Base-by-base conservation (phyloP, 2,329 filamentous ascomycete genomes). In the Fusarium chaquense region DNA sequence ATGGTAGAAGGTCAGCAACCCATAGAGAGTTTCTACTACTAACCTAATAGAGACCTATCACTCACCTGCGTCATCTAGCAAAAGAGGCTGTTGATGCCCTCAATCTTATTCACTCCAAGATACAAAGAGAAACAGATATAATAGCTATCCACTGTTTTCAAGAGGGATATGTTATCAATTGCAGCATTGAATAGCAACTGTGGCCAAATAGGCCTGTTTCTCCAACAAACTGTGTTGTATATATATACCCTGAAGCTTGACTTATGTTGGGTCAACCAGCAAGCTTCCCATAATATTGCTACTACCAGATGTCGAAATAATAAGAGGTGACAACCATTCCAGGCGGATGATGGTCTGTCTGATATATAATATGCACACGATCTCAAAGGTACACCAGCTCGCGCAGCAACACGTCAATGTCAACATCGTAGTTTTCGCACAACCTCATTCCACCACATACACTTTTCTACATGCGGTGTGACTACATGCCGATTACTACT, bases 391-490 rank as follows among this genome's bases (percentile, higher is more conserved):
- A 20, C 26, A 6, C 33, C 40, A 20, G 26, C 33, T 51, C 49
- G 6, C 24, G 49, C 33, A 40, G 49, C 33, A 52, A 35, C 35
- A 18, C 15, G 24, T 20, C 22, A 41, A 20, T 52, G 9, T 41
- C 35, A 24, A 40, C 20, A 40, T 18, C 12, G 49, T 52, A 35
- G 49, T 41, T 40, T 28, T 40, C 18, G 28, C 18, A 46, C 26
- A 30, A 46, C 44, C 24, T n/a, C 26, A 41, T 30, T 20, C 10
- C 22, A 38, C 20, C 22, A 38, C 20, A 51, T 26, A 24, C 46
- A 40, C 28, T 20, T n/a, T 56, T 28, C 16, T 18, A 32, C 46
- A 50, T 58, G 63, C 45, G 46, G 51, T 69, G 68, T 44, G 46
- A 63, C 47, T 56, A 26, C 46, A 64, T 35, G 45, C 49, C 26